These are phyloP conservation scores for Geotrichum europaeum DNA, from an alignment of 1,139 yeast species.

Conservation along the genomic window DNA sequence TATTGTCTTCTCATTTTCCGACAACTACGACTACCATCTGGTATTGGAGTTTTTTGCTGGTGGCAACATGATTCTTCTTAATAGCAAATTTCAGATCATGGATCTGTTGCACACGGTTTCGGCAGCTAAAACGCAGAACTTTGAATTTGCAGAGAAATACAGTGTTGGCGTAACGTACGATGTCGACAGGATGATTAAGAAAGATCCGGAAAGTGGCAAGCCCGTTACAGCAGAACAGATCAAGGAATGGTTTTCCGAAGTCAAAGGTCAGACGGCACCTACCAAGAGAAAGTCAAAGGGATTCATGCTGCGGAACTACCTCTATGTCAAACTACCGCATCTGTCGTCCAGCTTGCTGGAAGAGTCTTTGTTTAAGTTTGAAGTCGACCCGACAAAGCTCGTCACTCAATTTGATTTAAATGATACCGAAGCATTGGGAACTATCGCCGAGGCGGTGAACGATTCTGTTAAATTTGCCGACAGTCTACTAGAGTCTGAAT, in stretches of 20 bases:
- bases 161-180: constrained; percentile 24
- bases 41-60: constrained; percentile 93
- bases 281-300: constrained; percentile 28
- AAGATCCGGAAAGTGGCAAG: not conserved
- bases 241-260: constrained; percentile 45
- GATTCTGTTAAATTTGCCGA: constrained; percentile 42
- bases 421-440: constrained; percentile 17
- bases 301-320: constrained; percentile 60
- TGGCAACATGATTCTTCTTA: constrained; percentile 75
- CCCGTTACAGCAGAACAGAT: constrained; percentile 39
- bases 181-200: constrained; percentile 6
- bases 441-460: constrained; percentile 44
- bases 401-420: constrained; percentile 24
- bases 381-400: constrained; percentile 41
- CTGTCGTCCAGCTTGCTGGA: constrained; percentile 74
- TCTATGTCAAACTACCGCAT: constrained; percentile 64
- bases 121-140: constrained; percentile 5
- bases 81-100: constrained; percentile 52
- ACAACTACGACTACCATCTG: constrained; percentile 62
- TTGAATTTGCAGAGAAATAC: constrained; percentile 18
- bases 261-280: constrained; percentile 25
- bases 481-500: constrained; percentile 29
- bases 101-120: constrained; percentile 38
- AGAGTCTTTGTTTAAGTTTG: constrained; percentile 44
- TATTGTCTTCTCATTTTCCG: constrained; percentile 73